Conservation (phyloP, 1,139 yeast species). For the Taphrina betulina region DNA sequence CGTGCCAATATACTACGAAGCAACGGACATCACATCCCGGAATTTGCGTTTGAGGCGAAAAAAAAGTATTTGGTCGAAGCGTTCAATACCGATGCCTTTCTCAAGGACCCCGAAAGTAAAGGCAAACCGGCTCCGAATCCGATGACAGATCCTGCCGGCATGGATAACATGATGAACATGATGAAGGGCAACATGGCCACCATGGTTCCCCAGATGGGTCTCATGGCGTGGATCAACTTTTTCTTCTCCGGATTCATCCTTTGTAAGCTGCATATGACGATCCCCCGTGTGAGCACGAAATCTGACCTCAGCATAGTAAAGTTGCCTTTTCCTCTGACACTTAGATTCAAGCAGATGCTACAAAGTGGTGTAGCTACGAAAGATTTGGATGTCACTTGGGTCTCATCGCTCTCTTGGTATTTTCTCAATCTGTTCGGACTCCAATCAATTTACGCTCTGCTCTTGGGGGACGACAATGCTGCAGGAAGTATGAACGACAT, state of each 20-base stretch:
- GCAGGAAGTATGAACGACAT: constrained; percentile 36
- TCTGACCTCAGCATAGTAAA: constrained; percentile 50
- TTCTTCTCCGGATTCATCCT: constrained; percentile 90
- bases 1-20: constrained; percentile 57
- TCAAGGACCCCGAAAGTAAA: constrained; percentile 51
- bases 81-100: constrained; percentile 55
- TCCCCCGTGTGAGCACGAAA: no score
- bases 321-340: constrained; percentile 78
- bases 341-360: constrained; percentile 85
- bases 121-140: constrained; percentile 54
- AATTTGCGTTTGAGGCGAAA: constrained; percentile 53
- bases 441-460: constrained; percentile 70
- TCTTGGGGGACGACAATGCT: constrained; percentile 57
- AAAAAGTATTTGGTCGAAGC: constrained; percentile 50
- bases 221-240: constrained; percentile 95
- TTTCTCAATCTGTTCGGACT: constrained; percentile 85
- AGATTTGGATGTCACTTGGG: constrained; percentile 87
- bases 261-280: constrained; percentile 32
- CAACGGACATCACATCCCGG: constrained; percentile 53
- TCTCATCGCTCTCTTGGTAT: constrained; percentile 97
- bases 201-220: constrained; percentile 84
- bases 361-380: constrained; percentile 84
- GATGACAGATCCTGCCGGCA: constrained; percentile 65
- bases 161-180: constrained; percentile 76
- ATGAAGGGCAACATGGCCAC: constrained; percentile 78